These are phyloP conservation scores for Aspergillus sp. DNA, from an alignment of 2,329 filamentous ascomycete species.

Conservation along the genomic window DNA sequence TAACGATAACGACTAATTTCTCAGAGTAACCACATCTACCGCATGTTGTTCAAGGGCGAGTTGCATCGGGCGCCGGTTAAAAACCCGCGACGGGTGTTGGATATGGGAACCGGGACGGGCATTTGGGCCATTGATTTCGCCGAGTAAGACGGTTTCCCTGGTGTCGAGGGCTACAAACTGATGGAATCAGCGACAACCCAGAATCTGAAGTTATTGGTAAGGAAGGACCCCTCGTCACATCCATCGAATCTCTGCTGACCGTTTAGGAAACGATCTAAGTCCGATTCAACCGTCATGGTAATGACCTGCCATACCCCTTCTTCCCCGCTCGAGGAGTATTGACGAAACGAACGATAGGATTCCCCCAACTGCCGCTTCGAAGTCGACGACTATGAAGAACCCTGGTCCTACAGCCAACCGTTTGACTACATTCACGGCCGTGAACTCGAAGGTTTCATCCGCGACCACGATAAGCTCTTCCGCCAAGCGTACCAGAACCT, in stretches of 20 bases:
- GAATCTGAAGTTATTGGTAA: conserved; percentile 26
- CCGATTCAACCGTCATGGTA: conserved; percentile 29
- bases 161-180: background rate
- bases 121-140: conserved; percentile 35
- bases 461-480: conserved; percentile 23
- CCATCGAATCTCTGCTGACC: no score
- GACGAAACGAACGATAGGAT: conserved; percentile 17
- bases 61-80: conserved; percentile 21
- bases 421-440: conserved; percentile 30
- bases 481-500: conserved; percentile 18
- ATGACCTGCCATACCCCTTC: no score
- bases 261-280: conserved; percentile 25
- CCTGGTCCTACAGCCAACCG: conserved; percentile 22
- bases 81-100: conserved; percentile 23
- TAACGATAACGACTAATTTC: conserved; percentile 1
- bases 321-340: background rate
- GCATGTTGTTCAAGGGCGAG: conserved; percentile 27
- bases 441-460: conserved; percentile 25
- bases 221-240: background rate
- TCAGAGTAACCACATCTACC: conserved; percentile 30
- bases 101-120: conserved; percentile 33
- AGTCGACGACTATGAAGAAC: conserved; percentile 26
- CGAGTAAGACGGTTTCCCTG: conserved; percentile 19
- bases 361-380: conserved; percentile 31
- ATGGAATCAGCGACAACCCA: conserved; percentile 17